These are phyloP conservation scores for Colletotrichum horii DNA, from an alignment of 2,329 filamentous ascomycete species.

Conservation along the genomic window DNA sequence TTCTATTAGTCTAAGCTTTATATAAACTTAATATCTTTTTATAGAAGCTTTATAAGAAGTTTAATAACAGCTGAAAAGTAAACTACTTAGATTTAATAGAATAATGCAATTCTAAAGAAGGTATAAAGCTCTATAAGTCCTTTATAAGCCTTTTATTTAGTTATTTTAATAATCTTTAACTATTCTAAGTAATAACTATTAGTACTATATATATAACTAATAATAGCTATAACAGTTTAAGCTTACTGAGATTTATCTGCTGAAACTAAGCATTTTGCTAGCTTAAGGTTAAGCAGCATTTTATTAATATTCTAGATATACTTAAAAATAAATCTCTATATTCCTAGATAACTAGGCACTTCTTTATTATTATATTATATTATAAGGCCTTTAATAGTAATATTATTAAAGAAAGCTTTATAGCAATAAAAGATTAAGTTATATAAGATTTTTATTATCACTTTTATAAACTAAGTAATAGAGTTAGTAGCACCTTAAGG, in stretches of 20 bases:
- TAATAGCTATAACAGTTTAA: not conserved
- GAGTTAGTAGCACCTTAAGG: not conserved
- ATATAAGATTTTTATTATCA: not conserved
- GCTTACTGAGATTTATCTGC: not conserved
- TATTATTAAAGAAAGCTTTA: not conserved
- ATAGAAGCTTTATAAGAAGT: not conserved
- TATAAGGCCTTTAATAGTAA: not conserved
- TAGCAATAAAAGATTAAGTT: not conserved
- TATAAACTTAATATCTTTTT: not conserved
- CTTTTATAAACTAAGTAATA: not conserved
- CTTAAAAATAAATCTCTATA: not conserved
- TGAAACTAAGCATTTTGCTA: not conserved
- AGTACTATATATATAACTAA: not conserved
- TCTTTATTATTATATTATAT: not conserved
- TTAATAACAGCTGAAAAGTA: not conserved
- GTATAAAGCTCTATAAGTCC: not conserved
- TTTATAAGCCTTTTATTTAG: not conserved
- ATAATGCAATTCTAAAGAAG: not conserved
- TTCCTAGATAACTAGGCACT: fast-evolving
- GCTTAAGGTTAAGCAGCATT: not conserved
- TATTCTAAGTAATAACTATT: not conserved
- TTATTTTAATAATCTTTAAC: not conserved
- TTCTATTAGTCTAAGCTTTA: too few relatives aligned
- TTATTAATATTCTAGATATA: not conserved
- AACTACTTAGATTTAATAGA: not conserved